Conservation (phyloP, 2,329 filamentous ascomycete genomes). For the Ascochyta viciae-villosae region DNA sequence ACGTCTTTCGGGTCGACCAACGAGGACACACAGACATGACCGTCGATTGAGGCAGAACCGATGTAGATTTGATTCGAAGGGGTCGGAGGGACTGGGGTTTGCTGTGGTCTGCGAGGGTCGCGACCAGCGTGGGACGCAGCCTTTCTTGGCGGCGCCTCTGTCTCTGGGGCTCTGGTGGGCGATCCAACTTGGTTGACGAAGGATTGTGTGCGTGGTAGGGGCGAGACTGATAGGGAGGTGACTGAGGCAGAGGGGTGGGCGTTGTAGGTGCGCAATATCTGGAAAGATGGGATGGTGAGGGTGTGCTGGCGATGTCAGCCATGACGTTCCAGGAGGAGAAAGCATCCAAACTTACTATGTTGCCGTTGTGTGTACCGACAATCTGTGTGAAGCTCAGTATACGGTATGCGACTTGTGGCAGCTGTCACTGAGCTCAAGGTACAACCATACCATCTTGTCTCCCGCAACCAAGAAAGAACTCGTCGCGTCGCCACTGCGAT, state of each 20-base stretch:
- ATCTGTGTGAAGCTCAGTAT: conserved; percentile 63
- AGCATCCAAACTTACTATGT: conserved; percentile 72
- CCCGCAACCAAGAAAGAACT: conserved; percentile 89
- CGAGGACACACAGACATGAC: conserved; percentile 91
- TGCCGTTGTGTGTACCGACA: conserved; percentile 93
- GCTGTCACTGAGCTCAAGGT: conserved; percentile 16
- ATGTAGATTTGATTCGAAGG: conserved; percentile 93
- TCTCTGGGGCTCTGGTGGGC: conserved; percentile 29
- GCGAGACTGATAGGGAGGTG: conserved; percentile 88
- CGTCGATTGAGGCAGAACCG: conserved; percentile 92
- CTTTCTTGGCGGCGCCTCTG: conserved; percentile 52
- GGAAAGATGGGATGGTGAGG: conserved; percentile 80
- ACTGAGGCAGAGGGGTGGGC: conserved; percentile 87
- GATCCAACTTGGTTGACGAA: conserved; percentile 30
- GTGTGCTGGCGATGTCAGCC: conserved; percentile 69
- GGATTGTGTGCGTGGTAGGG: conserved; percentile 69
- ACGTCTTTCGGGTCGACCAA: conserved; percentile 89
- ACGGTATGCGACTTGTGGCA: conserved; percentile 70
- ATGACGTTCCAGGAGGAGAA: not conserved
- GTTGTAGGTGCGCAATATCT: conserved; percentile 83
- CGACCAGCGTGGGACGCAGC: conserved; percentile 36
- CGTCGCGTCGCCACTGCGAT: conserved; percentile 94
- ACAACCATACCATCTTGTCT: conserved; percentile 84
- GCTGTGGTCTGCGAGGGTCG: conserved; percentile 60
- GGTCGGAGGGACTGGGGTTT: conserved; percentile 70